These are phyloP conservation scores for Domatiomyces globalis DNA, from an alignment of 2,329 filamentous ascomycete genomes.

Conservation along the genomic window DNA sequence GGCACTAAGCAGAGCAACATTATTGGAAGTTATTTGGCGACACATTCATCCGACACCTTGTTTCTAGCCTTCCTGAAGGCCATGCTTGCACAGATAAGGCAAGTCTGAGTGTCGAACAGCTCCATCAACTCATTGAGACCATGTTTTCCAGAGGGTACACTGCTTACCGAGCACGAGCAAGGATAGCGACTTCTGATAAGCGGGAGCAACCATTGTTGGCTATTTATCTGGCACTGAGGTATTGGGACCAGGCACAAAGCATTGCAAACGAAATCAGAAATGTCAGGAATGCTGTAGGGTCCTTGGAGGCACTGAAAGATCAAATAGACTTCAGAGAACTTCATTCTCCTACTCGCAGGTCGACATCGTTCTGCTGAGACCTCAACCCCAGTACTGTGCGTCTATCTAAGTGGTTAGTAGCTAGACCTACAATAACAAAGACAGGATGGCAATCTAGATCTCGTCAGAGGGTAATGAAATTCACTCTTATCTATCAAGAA, in stretches of 20 bases:
- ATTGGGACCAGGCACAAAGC: conserved; percentile 57
- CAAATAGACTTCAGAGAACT: conserved; percentile 45
- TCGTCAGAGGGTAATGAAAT: too few species aligned
- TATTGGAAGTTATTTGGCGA: conserved; percentile 74
- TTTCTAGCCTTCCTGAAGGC: conserved; percentile 64
- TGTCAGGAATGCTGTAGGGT: conserved; percentile 52
- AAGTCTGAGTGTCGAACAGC: conserved; percentile 54
- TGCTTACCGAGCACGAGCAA: conserved; percentile 61
- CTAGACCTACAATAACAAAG: too few species aligned
- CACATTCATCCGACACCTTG: conserved; percentile 76
- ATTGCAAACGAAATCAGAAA: conserved; percentile 52
- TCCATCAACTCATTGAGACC: conserved; percentile 57
- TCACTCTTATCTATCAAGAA: too few species aligned
- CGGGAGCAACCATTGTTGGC: conserved; percentile 66
- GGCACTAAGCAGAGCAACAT: conserved; percentile 54
- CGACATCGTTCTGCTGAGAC: too few species aligned
- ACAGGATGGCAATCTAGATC: too few species aligned
- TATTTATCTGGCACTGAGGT: conserved; percentile 70
- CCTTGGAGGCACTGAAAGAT: conserved; percentile 57
- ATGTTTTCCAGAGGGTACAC: conserved; percentile 65
- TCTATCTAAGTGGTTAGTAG: too few species aligned
- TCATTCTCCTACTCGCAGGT: too few species aligned
- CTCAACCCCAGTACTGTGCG: too few species aligned
- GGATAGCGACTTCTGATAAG: conserved; percentile 58
- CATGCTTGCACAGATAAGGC: conserved; percentile 67